Percentiles rank a stretch among this genome's conserved stretches.
These are phyloP conservation scores for Annona cherimola DNA, from an alignment of 164 flowering plant genomes.

Conservation along the genomic window DNA sequence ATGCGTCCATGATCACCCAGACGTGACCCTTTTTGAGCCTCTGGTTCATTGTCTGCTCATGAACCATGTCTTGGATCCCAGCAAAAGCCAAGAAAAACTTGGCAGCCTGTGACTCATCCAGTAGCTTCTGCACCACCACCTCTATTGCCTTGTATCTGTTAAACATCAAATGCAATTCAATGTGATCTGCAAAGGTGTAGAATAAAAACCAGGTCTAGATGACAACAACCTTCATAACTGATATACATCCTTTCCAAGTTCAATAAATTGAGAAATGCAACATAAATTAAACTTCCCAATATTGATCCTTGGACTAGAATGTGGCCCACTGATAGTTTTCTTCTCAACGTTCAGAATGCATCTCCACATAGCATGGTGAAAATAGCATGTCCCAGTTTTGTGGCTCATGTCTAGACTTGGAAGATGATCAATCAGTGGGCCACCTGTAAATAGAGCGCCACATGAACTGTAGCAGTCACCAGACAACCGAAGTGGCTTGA, in stretches of 20 bases:
- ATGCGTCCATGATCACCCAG: no score
- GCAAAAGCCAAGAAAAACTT: conserved; percentile 66
- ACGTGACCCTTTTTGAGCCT: not conserved
- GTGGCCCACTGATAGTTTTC: not conserved
- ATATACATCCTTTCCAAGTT: not conserved
- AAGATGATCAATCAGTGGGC: no score
- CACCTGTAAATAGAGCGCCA: no score
- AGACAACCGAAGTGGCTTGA: not conserved
- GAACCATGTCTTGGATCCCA: conserved; percentile 48
- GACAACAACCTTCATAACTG: not conserved
- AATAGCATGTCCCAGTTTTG: no score
- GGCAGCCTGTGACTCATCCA: conserved; percentile 54
- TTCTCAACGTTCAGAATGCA: not conserved
- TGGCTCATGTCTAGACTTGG: no score
- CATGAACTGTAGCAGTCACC: no score
- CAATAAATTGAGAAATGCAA: not conserved
- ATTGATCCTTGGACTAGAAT: not conserved
- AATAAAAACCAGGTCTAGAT: not conserved
- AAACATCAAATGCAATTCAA: not conserved
- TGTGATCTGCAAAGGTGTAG: not conserved
- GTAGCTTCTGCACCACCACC: conserved; percentile 52
- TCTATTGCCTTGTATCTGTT: conserved; percentile 65
- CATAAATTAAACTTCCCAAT: not conserved
- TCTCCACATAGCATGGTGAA: no score
- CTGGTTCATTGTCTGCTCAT: not conserved